Evolutionary conservation across 2,329 filamentous ascomycete genomes (phyloP), one percentile per base, ranked within the genome.

Genomic region (Colletotrichum higginsianum): DNA sequence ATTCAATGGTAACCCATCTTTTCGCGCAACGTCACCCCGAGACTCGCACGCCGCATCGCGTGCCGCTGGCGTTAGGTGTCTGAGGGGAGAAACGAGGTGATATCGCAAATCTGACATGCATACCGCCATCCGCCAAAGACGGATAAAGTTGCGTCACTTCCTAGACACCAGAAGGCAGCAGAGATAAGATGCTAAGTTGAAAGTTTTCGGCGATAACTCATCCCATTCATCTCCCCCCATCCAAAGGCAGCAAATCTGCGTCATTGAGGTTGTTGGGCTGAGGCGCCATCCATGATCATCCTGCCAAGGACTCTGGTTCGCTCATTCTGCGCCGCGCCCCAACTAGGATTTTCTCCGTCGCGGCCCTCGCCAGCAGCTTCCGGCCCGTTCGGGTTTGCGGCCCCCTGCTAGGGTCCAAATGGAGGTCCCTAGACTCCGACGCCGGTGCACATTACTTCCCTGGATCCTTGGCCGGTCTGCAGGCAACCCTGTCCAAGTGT

Each of bases 41-140:
- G 35, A 21, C 47, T 30, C 16, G 58, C 9, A 44, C 30, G 21
- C 38, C 26, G 38, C 46, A 26, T 11, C 18, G 44, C 30, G 46
- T 52, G 42, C 12, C 44, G 23, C 38, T 21, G 23, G 35, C 47
- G 15, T 16, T 35, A 56, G 56, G 47, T 38, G 26, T 55, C 46
- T 40, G 9, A 60, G 21, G 40, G n/a, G 61, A 58, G 30, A 52
- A 58, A 16, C 50, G 40, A 50, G 44, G 46, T 55, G 49, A 26
- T 61, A n/a, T 56, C 42, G 35, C 57, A 47, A 40, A 40, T 63
- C 68, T 68, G 58, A 71, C 65, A 71, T 68, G 65, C 68, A 68
- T 63, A 35, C 21, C 44, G 21, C 40, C 52, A 42, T 58, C 44
- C 38, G 2, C 16, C 46, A 6, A 40, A 47, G 9, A 52, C n/a